A percentile compares a stretch with the other conserved stretches of the same genome.
Evolutionary conservation across 1,139 yeast species (phyloP).

Genomic region (Ashbya aceris): DNA sequence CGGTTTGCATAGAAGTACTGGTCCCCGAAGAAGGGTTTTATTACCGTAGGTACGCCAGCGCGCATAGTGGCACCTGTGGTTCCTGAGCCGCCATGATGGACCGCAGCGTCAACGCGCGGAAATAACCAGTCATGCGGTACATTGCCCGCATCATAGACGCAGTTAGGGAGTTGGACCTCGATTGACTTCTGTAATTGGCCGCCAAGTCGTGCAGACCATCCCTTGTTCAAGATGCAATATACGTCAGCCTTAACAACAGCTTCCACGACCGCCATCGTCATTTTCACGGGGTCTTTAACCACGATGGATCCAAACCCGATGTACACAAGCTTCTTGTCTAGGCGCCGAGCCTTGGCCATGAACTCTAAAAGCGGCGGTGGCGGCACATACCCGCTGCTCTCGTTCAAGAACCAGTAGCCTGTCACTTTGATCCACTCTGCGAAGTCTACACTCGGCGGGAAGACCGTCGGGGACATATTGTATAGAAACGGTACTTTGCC

Average conservation of each 20-base stretch:
- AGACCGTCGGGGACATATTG: conserved; percentile 76
- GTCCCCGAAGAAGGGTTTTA: conserved; percentile 94
- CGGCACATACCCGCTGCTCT: conserved; percentile 53
- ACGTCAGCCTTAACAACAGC: conserved; percentile 77
- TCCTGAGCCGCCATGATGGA: conserved; percentile 97
- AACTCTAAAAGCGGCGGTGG: conserved; percentile 52
- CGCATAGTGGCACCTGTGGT: conserved; percentile 88
- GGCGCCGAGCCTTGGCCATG: conserved; percentile 50
- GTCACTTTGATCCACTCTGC: conserved; percentile 92
- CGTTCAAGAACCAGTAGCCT: conserved; percentile 92
- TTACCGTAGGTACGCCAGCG: conserved; percentile 80
- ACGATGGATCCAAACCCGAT: conserved; percentile 96
- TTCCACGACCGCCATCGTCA: conserved; percentile 69
- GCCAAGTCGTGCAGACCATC: conserved; percentile 78
- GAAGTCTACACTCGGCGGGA: conserved; percentile 89
- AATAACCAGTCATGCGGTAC: conserved; percentile 95
- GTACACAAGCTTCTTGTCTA: conserved; percentile 65
- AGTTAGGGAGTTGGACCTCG: conserved; percentile 57
- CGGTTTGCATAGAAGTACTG: conserved; percentile 85
- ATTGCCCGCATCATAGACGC: conserved; percentile 58
- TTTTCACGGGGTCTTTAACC: conserved; percentile 67
- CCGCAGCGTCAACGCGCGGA: conserved; percentile 83
- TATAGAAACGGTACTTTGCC: conserved; percentile 79
- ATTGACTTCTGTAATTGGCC: conserved; percentile 31
- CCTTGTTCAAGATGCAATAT: conserved; percentile 79